Base-by-base conservation (phyloP, 2,329 filamentous ascomycete genomes). In the Elsinoe necatrix region DNA sequence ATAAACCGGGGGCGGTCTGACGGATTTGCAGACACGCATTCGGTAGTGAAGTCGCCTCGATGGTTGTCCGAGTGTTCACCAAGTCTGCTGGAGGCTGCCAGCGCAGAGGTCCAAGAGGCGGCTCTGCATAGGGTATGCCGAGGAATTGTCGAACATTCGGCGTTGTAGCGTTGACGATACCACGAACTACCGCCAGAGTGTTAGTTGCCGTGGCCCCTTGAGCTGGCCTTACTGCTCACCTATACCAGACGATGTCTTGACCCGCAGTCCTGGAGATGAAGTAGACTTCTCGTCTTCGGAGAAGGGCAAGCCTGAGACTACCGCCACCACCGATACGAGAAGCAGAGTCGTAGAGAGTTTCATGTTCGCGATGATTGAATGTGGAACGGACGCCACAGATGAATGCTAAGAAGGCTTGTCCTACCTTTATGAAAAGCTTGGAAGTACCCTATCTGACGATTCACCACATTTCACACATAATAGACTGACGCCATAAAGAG, bases 111-210 rank as follows among this genome's bases (percentile, higher is more conserved):
- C 62, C 64, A 18, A 62, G 45, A n/a, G 64, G 64, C 5, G 63
- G 63, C 23, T 60, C 56, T 18, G 62, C 64, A 47, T 61, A 65
- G 16, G 63, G 63, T 9, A 66, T 60, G 14, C 64, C 62, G n/a
- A 64, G 58, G 51, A 63, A 66, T 29, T 64, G 62, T 25, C 58
- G 47, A 20, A 62, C 60, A 21, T 58, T 50, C 3, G 58, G 61
- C 11, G 42, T 43, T 1, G 45, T 48, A 3, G 48, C 25, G 27
- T 62, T 57, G 29, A 62, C 48, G 5, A 37, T 59, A 16, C 61
- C 61, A 20, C 41, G 41, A n/a, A 45, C 41, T 45, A 9, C 1
- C 11, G 3, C 1, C 20, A 18, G 20, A 25, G 41, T 1, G 2
- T 45, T n/a, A n/a, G n/a, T n/a, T n/a, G n/a, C n/a, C n/a, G n/a